Evolutionary conservation across 805 yeast species (phyloP).

Genomic region (Myxozyma sirexii): DNA sequence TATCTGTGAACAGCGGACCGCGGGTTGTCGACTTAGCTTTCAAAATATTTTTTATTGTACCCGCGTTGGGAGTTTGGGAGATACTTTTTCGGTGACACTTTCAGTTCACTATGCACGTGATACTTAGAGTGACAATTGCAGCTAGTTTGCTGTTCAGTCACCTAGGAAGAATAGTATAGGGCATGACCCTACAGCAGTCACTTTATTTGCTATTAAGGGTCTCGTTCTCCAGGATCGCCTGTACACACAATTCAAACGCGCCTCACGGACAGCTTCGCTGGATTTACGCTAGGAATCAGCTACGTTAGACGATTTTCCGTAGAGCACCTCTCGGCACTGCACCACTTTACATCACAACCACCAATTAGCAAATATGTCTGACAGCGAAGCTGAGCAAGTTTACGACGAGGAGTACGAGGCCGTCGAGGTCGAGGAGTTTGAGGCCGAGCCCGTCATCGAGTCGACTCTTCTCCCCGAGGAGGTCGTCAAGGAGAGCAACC

Average conservation of each 20-base stretch:
- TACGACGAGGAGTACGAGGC: conserved; percentile 20
- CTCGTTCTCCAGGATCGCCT: not conserved
- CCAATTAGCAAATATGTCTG: conserved; percentile 23
- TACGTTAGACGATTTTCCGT: conserved; percentile 5
- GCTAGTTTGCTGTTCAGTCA: not conserved
- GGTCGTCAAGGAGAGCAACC: conserved; percentile 92
- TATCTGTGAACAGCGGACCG: not conserved
- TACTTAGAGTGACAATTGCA: not conserved
- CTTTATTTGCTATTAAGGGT: not conserved
- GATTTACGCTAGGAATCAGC: not conserved
- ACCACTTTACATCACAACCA: conserved; percentile 10
- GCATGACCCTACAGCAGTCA: conserved; percentile 17
- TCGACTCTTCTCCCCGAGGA: conserved; percentile 95
- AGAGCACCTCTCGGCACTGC: conserved; percentile 3
- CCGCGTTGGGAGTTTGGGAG: conserved; percentile 1
- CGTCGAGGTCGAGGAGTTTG: conserved; percentile 23
- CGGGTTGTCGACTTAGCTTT: not conserved
- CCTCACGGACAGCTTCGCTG: conserved; percentile 5
- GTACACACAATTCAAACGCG: conserved; percentile 11
- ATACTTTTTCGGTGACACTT: conserved; percentile 6
- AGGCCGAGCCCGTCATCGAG: conserved; percentile 21
- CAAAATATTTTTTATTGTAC: not conserved
- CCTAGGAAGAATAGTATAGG: not conserved
- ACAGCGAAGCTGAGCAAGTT: conserved; percentile 25
- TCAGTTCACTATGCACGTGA: not conserved